Conservation (phyloP, 176 grass and related monocot genomes). For the Carex cristatella region DNA sequence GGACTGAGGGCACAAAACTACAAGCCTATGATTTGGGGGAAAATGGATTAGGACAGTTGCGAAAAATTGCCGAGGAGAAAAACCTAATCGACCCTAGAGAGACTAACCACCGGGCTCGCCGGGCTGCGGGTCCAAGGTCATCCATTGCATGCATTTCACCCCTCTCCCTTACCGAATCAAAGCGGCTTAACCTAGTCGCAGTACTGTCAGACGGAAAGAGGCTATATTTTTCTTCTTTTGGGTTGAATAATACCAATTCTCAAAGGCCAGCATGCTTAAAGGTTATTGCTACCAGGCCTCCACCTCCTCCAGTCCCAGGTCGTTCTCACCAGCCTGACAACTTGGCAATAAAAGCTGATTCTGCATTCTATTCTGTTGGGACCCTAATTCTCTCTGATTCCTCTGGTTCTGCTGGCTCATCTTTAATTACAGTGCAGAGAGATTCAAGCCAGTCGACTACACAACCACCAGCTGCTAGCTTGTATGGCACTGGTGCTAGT, state of each 20-base stretch:
- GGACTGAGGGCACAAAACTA: slow-evolving; percentile 81
- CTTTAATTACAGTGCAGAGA: slow-evolving; percentile 81
- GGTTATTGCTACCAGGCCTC: slow-evolving; percentile 83
- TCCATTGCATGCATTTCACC: slow-evolving; percentile 75
- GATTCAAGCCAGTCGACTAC: slow-evolving; percentile 64
- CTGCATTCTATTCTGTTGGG: slow-evolving; percentile 83
- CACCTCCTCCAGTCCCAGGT: slow-evolving; percentile 68
- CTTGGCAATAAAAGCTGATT: slow-evolving; percentile 86
- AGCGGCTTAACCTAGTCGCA: slow-evolving; percentile 82
- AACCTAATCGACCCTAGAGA: slow-evolving; percentile 88
- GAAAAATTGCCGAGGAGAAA: slow-evolving; percentile 87
- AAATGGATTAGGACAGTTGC: slow-evolving; percentile 60
- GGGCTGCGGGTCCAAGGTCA: slow-evolving; percentile 56
- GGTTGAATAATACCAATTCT: slow-evolving; percentile 42
- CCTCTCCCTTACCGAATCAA: slow-evolving; percentile 74
- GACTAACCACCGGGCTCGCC: slow-evolving; percentile 48
- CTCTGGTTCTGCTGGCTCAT: slow-evolving; percentile 65
- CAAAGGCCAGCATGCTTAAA: slow-evolving; percentile 89
- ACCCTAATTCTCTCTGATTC: slow-evolving; percentile 92
- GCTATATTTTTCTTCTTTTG: slow-evolving; percentile 81
- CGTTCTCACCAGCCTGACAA: slow-evolving; percentile 76
- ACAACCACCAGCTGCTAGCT: slow-evolving; percentile 57
- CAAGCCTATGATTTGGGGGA: slow-evolving; percentile 87
- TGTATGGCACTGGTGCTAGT: slow-evolving; percentile 54
- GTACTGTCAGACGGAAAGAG: slow-evolving; percentile 95